Conservation (phyloP, 495 filamentous ascomycete genomes). For the Penicillium maclennaniae region DNA sequence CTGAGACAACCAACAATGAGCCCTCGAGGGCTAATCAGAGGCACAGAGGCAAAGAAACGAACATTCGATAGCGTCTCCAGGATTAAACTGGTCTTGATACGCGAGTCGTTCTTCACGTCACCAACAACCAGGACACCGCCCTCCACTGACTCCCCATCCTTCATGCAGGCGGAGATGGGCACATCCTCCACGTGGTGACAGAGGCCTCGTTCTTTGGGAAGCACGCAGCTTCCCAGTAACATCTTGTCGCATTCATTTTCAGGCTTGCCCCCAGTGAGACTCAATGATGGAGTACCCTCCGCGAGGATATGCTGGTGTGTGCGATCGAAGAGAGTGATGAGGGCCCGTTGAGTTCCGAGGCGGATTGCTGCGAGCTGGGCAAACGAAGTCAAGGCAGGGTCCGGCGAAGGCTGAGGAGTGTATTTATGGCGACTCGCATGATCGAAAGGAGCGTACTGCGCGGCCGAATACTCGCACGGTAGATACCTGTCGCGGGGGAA, state of each 20-base stretch:
- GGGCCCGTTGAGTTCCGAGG: constrained; percentile 45
- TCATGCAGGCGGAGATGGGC: background rate
- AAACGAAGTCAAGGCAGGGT: constrained; percentile 56
- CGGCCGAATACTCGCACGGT: constrained; percentile 2
- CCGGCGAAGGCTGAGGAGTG: constrained; percentile 32
- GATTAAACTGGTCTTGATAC: constrained; percentile 25
- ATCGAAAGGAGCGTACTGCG: constrained; percentile 13
- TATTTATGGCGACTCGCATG: constrained; percentile 9
- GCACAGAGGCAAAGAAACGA: constrained; percentile 58
- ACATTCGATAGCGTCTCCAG: constrained; percentile 28
- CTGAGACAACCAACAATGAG: constrained; percentile 59
- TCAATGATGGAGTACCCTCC: constrained; percentile 51
- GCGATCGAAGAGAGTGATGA: constrained; percentile 57
- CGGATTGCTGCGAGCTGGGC: constrained; percentile 56
- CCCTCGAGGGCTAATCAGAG: constrained; percentile 53
- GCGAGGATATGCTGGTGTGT: constrained; percentile 55
- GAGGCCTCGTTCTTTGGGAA: constrained; percentile 40
- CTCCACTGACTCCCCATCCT: constrained; percentile 18
- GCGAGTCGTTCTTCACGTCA: constrained; percentile 23
- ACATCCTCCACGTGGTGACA: constrained; percentile 38
- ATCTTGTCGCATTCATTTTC: constrained; percentile 29
- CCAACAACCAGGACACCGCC: constrained; percentile 17
- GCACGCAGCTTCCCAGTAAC: constrained; percentile 38
- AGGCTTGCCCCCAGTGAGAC: constrained; percentile 29
- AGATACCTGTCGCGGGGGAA: constrained; percentile 16